Evolutionary conservation across 495 filamentous ascomycete species (phyloP).

Genomic region (Lentithecium fluviatile): DNA sequence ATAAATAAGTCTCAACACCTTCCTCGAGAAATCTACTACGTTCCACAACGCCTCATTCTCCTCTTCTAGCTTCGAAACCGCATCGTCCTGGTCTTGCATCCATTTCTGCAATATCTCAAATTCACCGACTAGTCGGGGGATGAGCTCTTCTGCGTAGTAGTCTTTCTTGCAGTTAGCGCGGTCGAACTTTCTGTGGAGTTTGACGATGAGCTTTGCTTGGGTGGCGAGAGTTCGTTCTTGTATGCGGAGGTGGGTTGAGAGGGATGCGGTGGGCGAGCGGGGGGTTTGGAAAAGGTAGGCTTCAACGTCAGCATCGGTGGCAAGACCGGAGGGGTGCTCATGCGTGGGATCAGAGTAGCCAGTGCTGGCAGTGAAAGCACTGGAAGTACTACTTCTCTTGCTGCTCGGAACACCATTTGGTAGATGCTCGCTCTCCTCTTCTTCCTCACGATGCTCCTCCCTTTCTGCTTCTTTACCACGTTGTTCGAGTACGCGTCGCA

Average conservation of each 20-base stretch:
- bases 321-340: background rate
- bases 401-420: background rate
- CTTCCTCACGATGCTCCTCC: background rate
- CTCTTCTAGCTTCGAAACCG: background rate
- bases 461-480: too few species aligned
- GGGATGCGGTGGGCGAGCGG: conserved; percentile 1
- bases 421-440: background rate
- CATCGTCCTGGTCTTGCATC: background rate
- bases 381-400: background rate
- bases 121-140: background rate
- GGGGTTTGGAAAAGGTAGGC: background rate
- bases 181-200: conserved; percentile 1
- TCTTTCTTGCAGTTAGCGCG: too few species aligned
- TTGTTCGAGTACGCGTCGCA: too few species aligned
- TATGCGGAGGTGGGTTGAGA: background rate
- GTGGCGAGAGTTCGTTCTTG: conserved; percentile 15
- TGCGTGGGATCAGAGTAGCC: background rate
- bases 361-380: background rate
- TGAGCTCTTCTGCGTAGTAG: conserved; percentile 2
- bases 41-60: background rate
- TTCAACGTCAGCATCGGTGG: background rate
- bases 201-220: conserved; percentile 6
- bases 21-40: background rate
- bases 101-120: background rate
- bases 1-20: too few species aligned